These are phyloP conservation scores for Pichia sp. DNA, from an alignment of 1,139 yeast genomes.

Conservation along the genomic window DNA sequence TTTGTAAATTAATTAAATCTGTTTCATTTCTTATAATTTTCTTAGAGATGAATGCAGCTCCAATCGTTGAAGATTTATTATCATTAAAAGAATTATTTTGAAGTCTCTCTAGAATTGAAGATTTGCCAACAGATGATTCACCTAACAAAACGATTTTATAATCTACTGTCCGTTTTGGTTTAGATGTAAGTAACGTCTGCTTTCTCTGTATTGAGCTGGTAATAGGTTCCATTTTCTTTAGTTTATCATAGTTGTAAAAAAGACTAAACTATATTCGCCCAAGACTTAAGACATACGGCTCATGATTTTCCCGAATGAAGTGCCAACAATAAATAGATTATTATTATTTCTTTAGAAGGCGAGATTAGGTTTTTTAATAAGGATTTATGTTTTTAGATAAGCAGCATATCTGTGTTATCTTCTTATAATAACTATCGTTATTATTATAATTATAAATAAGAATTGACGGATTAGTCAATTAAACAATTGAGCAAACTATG, in stretches of 20 bases:
- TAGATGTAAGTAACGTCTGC: constrained; percentile 10
- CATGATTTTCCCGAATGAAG: too few relatives aligned
- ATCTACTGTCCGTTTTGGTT: constrained; percentile 26
- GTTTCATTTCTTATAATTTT: constrained; percentile 37
- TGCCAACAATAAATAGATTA: too few relatives aligned
- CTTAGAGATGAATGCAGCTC: constrained; percentile 66
- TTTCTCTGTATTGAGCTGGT: not conserved
- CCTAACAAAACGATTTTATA: constrained; percentile 55
- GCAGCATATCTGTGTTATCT: too few relatives aligned
- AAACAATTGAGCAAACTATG: not conserved
- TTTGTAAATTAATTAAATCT: constrained; percentile 34
- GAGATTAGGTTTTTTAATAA: too few relatives aligned
- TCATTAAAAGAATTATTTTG: constrained; percentile 60
- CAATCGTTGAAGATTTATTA: constrained; percentile 59
- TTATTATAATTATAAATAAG: too few relatives aligned
- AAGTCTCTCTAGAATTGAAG: constrained; percentile 56
- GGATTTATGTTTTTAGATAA: too few relatives aligned
- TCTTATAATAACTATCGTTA: too few relatives aligned
- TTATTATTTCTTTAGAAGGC: too few relatives aligned
- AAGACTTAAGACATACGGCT: not conserved
- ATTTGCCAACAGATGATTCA: constrained; percentile 63
- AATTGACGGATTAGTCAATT: too few relatives aligned
- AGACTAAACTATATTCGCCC: not conserved
- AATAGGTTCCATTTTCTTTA: too few relatives aligned
- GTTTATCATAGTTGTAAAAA: too few relatives aligned